These are phyloP conservation scores for Capsicum rhomboideum DNA, from an alignment of 257 asterid genomes.

Conservation along the genomic window DNA sequence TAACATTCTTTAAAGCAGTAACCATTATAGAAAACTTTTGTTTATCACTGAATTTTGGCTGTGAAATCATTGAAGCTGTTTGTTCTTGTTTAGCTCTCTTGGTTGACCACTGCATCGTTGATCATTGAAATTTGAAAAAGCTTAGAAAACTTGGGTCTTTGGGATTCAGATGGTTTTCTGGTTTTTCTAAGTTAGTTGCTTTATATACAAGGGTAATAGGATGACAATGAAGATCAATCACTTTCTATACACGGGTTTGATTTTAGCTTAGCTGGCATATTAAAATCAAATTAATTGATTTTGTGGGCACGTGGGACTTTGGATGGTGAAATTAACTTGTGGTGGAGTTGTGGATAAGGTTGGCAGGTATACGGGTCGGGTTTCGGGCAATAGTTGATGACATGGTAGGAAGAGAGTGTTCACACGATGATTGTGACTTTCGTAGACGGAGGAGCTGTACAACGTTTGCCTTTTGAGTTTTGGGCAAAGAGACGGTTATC, in stretches of 20 bases:
- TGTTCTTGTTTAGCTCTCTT: slow-evolving; percentile 25
- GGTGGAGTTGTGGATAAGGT: too few species aligned
- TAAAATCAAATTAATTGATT: background rate
- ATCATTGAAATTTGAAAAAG: background rate
- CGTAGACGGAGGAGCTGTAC: background rate
- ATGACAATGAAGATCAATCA: background rate
- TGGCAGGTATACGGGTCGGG: background rate
- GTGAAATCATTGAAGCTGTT: too few species aligned
- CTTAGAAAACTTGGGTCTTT: background rate
- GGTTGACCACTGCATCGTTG: slow-evolving; percentile 50
- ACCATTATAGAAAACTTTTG: too few species aligned
- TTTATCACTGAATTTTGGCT: too few species aligned
- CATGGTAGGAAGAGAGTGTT: background rate
- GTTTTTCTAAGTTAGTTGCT: background rate
- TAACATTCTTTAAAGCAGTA: too few species aligned
- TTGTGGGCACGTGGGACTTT: background rate
- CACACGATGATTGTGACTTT: background rate
- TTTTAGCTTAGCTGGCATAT: background rate
- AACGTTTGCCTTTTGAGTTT: background rate
- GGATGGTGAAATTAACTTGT: background rate
- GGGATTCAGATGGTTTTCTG: background rate
- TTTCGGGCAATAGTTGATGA: background rate
- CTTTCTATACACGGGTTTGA: background rate
- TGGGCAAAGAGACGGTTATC: background rate
- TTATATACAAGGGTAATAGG: background rate